Conservation (phyloP, 345 rosid genomes). For the Eucalyptus pauciflora region DNA sequence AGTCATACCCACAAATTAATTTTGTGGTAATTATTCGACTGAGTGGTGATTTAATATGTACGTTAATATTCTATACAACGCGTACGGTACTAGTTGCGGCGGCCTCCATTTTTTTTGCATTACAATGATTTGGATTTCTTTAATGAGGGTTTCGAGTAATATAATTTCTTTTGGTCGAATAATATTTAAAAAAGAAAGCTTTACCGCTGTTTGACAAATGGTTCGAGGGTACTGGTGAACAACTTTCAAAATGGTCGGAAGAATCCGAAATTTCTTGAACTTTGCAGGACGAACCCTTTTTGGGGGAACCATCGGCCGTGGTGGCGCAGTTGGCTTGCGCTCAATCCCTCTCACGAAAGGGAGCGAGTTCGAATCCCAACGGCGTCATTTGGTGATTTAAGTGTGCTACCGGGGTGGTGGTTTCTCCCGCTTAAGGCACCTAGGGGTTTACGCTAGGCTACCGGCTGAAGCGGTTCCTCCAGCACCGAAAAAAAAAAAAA, state of each 20-base stretch:
- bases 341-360: no score
- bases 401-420: no score
- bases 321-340: no score
- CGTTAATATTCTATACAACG: no score
- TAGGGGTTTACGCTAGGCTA: no score
- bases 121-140: not conserved
- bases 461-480: no score
- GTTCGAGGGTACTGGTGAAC: not conserved
- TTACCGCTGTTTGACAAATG: not conserved
- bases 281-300: not conserved
- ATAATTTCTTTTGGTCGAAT: no score
- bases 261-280: not conserved
- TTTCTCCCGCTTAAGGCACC: no score
- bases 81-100: not conserved
- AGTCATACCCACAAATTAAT: accelerated
- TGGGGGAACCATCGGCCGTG: not conserved
- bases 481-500: no score
- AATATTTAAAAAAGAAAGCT: not conserved
- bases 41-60: not conserved
- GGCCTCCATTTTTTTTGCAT: not conserved
- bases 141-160: not conserved
- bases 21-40: not conserved
- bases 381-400: no score
- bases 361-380: no score
- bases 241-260: not conserved